These are phyloP conservation scores for Aspergillus wentii DNA, from an alignment of 495 filamentous ascomycete genomes.

Conservation along the genomic window DNA sequence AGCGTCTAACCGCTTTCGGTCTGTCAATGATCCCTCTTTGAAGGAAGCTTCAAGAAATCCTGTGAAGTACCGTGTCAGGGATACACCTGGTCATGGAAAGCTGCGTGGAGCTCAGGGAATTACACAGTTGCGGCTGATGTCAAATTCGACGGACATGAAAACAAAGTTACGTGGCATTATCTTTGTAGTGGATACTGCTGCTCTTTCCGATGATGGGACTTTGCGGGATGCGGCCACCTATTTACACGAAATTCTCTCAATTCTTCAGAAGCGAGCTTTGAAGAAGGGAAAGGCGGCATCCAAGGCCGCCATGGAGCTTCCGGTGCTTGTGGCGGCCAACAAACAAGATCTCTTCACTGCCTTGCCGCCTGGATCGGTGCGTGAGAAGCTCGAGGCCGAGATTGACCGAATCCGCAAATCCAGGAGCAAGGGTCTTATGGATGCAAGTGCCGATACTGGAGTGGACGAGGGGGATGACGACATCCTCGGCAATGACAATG, in stretches of 20 bases:
- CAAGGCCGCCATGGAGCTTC: constrained; percentile 57
- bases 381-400: constrained; percentile 71
- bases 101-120: constrained; percentile 57
- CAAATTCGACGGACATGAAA: constrained; percentile 39
- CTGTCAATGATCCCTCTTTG: constrained; percentile 61
- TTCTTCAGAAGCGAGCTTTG: constrained; percentile 71
- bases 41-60: constrained; percentile 64
- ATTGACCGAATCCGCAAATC: constrained; percentile 74
- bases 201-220: constrained; percentile 53
- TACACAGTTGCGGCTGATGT: constrained; percentile 36
- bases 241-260: constrained; percentile 77
- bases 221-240: constrained; percentile 67
- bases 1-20: constrained; percentile 65
- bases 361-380: constrained; percentile 73
- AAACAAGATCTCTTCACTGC: constrained; percentile 96
- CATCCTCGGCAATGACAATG: constrained; percentile 72
- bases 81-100: constrained; percentile 95
- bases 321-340: constrained; percentile 83
- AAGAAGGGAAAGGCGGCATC: constrained; percentile 42
- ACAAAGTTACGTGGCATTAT: constrained; percentile 69
- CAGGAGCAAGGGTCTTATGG: constrained; percentile 74
- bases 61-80: constrained; percentile 70
- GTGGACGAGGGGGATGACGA: constrained; percentile 70
- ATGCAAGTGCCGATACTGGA: constrained; percentile 52
- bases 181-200: constrained; percentile 82